These are phyloP conservation scores for Tuctoria greenei DNA, from an alignment of 176 grass and related monocot genomes.

Conservation along the genomic window DNA sequence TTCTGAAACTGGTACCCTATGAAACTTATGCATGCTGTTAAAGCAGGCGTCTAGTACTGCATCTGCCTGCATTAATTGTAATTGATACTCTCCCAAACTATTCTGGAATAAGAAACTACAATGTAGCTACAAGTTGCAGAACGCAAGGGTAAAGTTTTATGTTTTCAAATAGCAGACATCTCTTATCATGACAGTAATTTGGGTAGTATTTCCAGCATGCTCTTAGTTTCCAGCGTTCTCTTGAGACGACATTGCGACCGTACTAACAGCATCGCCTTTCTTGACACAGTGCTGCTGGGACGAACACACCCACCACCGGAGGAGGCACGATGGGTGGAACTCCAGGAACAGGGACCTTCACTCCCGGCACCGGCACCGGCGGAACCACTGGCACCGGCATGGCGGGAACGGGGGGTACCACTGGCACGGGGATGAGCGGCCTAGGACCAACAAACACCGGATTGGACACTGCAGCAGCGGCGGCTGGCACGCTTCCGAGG, in stretches of 20 bases:
- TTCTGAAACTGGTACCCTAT: neutral
- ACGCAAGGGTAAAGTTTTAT: neutral
- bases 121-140: neutral
- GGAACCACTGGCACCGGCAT: conserved; percentile 31
- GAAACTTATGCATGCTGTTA: neutral
- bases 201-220: neutral
- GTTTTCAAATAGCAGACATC: neutral
- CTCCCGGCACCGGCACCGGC: conserved; percentile 43
- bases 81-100: neutral
- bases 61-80: neutral
- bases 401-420: neutral
- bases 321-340: conserved; percentile 44
- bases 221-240: neutral
- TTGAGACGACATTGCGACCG: neutral
- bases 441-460: conserved; percentile 57
- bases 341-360: conserved; percentile 55
- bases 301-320: conserved; percentile 44
- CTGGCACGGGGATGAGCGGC: conserved; percentile 38
- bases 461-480: conserved; percentile 46
- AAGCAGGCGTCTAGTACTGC: neutral
- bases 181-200: neutral
- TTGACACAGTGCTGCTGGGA: conserved; percentile 47
- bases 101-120: conserved; percentile 4
- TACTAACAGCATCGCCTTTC: neutral
- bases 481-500: conserved; percentile 16